Percentiles rank a stretch among this genome's conserved stretches.
Conservation (phyloP, 306 rosid genomes). For the Fragaria nilgerrensis region DNA sequence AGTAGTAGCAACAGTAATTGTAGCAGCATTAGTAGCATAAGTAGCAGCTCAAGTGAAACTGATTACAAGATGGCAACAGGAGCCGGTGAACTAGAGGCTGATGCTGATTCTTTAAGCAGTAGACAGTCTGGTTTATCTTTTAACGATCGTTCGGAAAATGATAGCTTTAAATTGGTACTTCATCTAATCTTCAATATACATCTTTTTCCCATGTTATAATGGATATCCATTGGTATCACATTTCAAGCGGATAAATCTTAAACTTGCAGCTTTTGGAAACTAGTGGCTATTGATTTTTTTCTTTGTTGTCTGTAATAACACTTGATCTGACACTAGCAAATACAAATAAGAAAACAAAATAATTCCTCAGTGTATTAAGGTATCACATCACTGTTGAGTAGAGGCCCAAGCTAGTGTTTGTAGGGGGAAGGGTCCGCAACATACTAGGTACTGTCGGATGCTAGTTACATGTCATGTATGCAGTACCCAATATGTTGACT, state of each 20-base stretch:
- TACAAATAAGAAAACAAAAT: neutral
- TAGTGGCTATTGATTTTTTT: neutral
- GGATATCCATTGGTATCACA: neutral
- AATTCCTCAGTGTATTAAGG: neutral
- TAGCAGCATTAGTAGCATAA: constrained; percentile 91
- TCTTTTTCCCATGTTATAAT: neutral
- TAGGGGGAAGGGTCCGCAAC: neutral
- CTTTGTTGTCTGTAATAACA: neutral
- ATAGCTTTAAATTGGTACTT: constrained; percentile 72
- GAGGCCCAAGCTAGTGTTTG: neutral
- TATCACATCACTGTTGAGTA: neutral
- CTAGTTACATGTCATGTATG: neutral
- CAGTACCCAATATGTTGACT: neutral
- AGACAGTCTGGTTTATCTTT: constrained; percentile 78
- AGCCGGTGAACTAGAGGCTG: constrained; percentile 87
- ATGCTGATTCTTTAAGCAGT: constrained; percentile 92
- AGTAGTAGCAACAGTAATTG: constrained; percentile 95
- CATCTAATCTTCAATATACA: neutral
- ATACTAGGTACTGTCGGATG: neutral
- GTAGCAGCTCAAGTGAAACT: constrained; percentile 89
- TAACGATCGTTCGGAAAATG: constrained; percentile 61
- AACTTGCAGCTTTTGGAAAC: neutral
- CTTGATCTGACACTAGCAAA: neutral
- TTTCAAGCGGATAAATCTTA: neutral
- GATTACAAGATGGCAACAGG: constrained; percentile 71